These are phyloP conservation scores for Leccinum ochraceum DNA, from an alignment of 768 basidiomycete species.

Conservation along the genomic window DNA sequence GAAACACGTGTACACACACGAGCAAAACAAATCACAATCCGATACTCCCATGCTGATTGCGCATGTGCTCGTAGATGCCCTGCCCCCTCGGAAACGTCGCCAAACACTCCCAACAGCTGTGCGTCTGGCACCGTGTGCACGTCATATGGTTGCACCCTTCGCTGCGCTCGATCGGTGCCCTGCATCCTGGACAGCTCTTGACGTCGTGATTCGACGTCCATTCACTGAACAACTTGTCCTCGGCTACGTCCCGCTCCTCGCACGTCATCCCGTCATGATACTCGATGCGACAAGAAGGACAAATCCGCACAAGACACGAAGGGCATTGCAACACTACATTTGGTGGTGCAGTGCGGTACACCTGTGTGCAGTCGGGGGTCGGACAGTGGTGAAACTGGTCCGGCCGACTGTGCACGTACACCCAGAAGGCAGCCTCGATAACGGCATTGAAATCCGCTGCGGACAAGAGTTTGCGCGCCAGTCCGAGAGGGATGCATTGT, in stretches of 20 bases:
- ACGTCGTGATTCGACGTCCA: constrained; percentile 68
- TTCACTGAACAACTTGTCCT: constrained; percentile 56
- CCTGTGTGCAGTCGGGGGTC: constrained; percentile 73
- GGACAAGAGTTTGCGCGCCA: constrained; percentile 52
- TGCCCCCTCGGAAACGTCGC: constrained; percentile 65
- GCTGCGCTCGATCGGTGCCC: constrained; percentile 65
- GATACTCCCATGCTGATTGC: constrained; percentile 61
- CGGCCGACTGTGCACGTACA: constrained; percentile 58
- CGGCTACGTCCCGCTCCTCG: constrained; percentile 51
- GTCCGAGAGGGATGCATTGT: constrained; percentile 52
- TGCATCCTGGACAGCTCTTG: constrained; percentile 75
- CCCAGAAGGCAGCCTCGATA: constrained; percentile 58
- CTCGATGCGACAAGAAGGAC: constrained; percentile 58
- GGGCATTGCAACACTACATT: constrained; percentile 66
- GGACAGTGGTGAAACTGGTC: constrained; percentile 75
- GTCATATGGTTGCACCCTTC: constrained; percentile 85
- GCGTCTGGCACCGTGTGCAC: constrained; percentile 72
- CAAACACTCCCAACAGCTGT: constrained; percentile 82
- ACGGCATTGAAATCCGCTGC: constrained; percentile 55
- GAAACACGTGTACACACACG: background rate
- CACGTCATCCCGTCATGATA: constrained; percentile 72
- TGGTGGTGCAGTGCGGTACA: constrained; percentile 59
- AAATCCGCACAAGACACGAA: constrained; percentile 69
- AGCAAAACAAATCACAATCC: constrained; percentile 34
- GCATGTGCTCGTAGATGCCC: constrained; percentile 83